These are phyloP conservation scores for Suillus clintonianus DNA, from an alignment of 768 basidiomycete genomes.

Conservation along the genomic window DNA sequence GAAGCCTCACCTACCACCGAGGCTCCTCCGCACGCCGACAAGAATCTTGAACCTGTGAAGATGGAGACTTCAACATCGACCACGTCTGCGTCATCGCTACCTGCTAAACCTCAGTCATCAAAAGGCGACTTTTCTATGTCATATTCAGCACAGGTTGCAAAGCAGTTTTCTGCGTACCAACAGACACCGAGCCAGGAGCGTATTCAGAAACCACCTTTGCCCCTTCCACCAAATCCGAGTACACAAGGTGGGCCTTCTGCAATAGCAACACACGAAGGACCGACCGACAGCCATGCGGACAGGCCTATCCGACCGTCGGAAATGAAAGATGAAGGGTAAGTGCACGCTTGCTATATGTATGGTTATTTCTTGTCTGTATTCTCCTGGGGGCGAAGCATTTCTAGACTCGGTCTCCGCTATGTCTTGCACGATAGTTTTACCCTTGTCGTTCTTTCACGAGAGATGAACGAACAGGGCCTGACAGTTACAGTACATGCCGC, in stretches of 20 bases:
- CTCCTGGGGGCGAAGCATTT: conserved; percentile 9
- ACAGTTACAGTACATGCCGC: conserved; percentile 14
- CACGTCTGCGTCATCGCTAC: conserved; percentile 17
- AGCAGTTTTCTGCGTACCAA: conserved; percentile 64
- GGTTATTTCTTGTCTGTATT: conserved; percentile 15
- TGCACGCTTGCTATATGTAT: conserved; percentile 21
- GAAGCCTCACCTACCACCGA: conserved; percentile 31
- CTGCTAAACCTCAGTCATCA: conserved; percentile 28
- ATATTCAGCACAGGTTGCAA: conserved; percentile 66
- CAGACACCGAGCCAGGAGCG: conserved; percentile 69
- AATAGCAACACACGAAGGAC: conserved; percentile 39
- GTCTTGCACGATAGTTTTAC: conserved; percentile 12
- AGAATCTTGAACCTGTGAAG: conserved; percentile 21
- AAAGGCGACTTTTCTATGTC: conserved; percentile 37
- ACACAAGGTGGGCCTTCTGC: conserved; percentile 25
- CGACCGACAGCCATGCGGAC: conserved; percentile 39
- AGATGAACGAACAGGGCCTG: conserved; percentile 18
- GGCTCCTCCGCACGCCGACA: conserved; percentile 20
- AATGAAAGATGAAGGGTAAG: conserved; percentile 86
- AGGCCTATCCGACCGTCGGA: conserved; percentile 67
- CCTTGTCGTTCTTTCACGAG: conserved; percentile 17
- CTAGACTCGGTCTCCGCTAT: conserved; percentile 15
- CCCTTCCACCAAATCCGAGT: conserved; percentile 25
- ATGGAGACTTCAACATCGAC: conserved; percentile 20
- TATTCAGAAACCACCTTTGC: conserved; percentile 40